Base-by-base conservation (phyloP, 768 basidiomycete genomes). In the Crassisporium funariophilum region DNA sequence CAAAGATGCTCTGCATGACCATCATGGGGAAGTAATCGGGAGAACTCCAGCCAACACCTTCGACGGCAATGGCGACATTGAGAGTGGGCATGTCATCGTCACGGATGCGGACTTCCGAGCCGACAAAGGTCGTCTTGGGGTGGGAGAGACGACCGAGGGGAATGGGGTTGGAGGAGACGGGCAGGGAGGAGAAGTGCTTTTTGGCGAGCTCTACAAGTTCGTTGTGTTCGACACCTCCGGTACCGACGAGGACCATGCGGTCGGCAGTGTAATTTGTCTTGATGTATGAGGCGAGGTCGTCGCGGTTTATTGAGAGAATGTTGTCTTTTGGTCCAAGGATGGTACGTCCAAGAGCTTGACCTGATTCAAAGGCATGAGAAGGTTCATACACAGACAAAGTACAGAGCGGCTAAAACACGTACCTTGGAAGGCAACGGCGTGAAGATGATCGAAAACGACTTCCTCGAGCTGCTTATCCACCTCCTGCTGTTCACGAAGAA, bases 11-110 rank as follows among this genome's bases (percentile, higher is more conserved):
- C 69, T 95, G 91, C 86, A 97, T 91, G 65, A 92, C 94, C 74
- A 98, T 84, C 95, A 99, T 95, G 51, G 95, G 92, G 84, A 91
- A 98, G 78, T 98, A 98, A 72, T 99, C 97, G 21, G 95, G 94
- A 8, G 89, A 93, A 59, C 86, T 91, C 95, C 95, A 98, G 69
- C 92, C 85, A 46, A 95, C 95, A 67, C 97, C 97, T 67, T 98
- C 95, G 36, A 98, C 94, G 22, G 97, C 92, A 60, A 99, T 88
- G 53, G 95, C 95, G 62, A 99, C 79, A 76, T 98, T 88, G 49
- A 89, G 88, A 5, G 91, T 93, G 19, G 85, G 79, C 64, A 88
- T 74, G 46, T 87, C 85, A 72, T 98, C 97, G 65, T 99, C 92
- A 38, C 95, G 88, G 52, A 98, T 72, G 59, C 95, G 88, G 50